Evolutionary conservation across 1,284 basidiomycete species (phyloP), one percentile per base, ranked within the genome.

Genomic region (Limonomyces culmigenus): DNA sequence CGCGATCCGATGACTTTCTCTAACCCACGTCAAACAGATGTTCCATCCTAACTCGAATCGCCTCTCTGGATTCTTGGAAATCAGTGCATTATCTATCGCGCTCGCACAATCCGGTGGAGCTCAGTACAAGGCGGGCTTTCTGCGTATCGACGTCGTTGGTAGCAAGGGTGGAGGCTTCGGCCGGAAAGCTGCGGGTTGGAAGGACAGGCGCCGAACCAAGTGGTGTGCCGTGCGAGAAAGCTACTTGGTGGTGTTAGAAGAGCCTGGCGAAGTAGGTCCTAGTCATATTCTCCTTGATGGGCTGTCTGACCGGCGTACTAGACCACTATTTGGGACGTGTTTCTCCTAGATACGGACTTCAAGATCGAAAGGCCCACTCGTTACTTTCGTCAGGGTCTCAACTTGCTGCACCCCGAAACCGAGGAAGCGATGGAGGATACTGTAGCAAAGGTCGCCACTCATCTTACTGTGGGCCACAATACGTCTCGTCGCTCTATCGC

Each of bases 171-270:
- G 58, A 4, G 61, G 62, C 0, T 76, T 77, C 42, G 79, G 78
- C 4, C 65, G 76, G 11, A 74, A 73, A 47, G 65, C 67, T 2
- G 60, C 70, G 0, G 58, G 67, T 3, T 83, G 86, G 75, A 67
- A 60, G 39, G 69, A 74, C 38, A 73, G 69, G 44, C 76, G 74
- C 44, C 69, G 77, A 42, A 73, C 74, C 30, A 76, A 81, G 41
- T 98, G 95, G 95, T 96, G 91, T 56, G 75, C 88, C 33, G 76
- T 97, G 3, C 70, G 93, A 16, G 93, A 98, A 46, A 87, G 85
- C 47, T 98, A 91, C 55, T 65, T 97, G 15, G 83, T 93, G 16
- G 75, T 81, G 1, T 69, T 92, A 19, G 74, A 86, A 43, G 86
- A 95, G 43, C 83, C 87, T 19, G 88, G 88, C 42, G 77, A 86